These are phyloP conservation scores for Neofusicoccum kwambonambiense DNA, from an alignment of 2,329 filamentous ascomycete species.

Conservation along the genomic window DNA sequence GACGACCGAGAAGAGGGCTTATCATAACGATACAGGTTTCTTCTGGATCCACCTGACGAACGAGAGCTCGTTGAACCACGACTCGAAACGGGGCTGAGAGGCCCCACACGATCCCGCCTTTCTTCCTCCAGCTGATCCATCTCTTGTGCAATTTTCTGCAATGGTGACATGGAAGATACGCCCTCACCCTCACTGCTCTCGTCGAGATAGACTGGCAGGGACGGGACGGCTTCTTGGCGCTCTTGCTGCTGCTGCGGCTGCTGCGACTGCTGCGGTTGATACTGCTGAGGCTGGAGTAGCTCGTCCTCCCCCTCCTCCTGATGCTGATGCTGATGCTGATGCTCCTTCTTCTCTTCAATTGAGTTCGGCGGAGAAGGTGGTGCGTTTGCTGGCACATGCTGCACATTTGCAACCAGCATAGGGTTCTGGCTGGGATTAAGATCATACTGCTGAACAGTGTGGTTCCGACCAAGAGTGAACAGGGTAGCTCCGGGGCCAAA, in stretches of 20 bases:
- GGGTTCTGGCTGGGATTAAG: slow-evolving; percentile 69
- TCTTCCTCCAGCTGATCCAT: slow-evolving; percentile 63
- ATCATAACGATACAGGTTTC: slow-evolving; percentile 48
- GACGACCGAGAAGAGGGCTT: slow-evolving; percentile 36
- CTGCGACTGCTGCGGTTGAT: slow-evolving; percentile 40
- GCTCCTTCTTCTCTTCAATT: slow-evolving; percentile 65
- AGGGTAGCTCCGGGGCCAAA: slow-evolving; percentile 88
- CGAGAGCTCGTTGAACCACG: slow-evolving; percentile 57
- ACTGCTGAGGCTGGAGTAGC: slow-evolving; percentile 31
- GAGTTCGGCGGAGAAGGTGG: slow-evolving; percentile 82
- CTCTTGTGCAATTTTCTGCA: slow-evolving; percentile 72
- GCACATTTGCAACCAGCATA: slow-evolving; percentile 79
- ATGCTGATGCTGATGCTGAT: slow-evolving; percentile 30
- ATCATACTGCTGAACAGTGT: slow-evolving; percentile 93
- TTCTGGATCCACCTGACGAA: slow-evolving; percentile 50
- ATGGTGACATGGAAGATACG: slow-evolving; percentile 58
- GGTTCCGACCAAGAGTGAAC: slow-evolving; percentile 84
- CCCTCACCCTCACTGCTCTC: slow-evolving; percentile 69
- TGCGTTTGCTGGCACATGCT: slow-evolving; percentile 75
- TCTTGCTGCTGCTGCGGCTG: slow-evolving; percentile 30
- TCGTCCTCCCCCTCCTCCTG: slow-evolving; percentile 20
- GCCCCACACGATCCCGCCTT: slow-evolving; percentile 61
- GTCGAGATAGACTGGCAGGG: slow-evolving; percentile 38
- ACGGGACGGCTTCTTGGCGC: slow-evolving; percentile 29
- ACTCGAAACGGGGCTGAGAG: slow-evolving; percentile 66